These are phyloP conservation scores for Fusarium nodosum DNA, from an alignment of 2,329 filamentous ascomycete genomes.

Conservation along the genomic window DNA sequence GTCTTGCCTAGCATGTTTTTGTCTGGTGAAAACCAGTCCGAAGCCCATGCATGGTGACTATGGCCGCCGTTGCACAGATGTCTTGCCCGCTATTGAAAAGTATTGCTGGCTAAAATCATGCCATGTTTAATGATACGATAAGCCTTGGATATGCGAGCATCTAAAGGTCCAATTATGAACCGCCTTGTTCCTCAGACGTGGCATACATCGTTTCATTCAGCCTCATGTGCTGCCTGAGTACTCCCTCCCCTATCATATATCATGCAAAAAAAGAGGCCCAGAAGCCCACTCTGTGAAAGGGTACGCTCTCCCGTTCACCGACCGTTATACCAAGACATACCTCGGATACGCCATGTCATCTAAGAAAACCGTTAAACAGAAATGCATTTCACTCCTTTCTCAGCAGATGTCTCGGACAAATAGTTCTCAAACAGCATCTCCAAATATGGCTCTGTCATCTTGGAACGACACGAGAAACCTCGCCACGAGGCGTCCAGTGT, in stretches of 20 bases:
- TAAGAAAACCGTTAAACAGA: slow-evolving; percentile 32
- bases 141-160: neutral
- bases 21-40: neutral
- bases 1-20: neutral
- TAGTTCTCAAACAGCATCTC: slow-evolving; percentile 40
- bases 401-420: slow-evolving; percentile 42
- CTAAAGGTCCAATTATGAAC: slow-evolving; percentile 8
- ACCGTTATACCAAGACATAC: slow-evolving; percentile 31
- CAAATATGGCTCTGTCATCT: slow-evolving; percentile 64
- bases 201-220: slow-evolving; percentile 13
- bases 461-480: slow-evolving; percentile 69
- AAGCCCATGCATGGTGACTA: neutral
- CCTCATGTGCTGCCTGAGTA: slow-evolving; percentile 16
- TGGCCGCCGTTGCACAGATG: slow-evolving; percentile 18
- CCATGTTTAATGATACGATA: slow-evolving; percentile 13
- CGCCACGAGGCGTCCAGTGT: slow-evolving; percentile 66
- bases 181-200: neutral
- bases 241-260: slow-evolving; percentile 6
- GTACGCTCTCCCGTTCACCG: slow-evolving; percentile 18
- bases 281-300: slow-evolving; percentile 23
- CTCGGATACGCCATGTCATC: slow-evolving; percentile 40
- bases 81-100: slow-evolving; percentile 11
- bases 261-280: slow-evolving; percentile 6
- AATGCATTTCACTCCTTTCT: slow-evolving; percentile 10
- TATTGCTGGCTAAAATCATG: slow-evolving; percentile 11